These are phyloP conservation scores for Tetracladium setigerum DNA, from an alignment of 495 filamentous ascomycete species.

Conservation along the genomic window DNA sequence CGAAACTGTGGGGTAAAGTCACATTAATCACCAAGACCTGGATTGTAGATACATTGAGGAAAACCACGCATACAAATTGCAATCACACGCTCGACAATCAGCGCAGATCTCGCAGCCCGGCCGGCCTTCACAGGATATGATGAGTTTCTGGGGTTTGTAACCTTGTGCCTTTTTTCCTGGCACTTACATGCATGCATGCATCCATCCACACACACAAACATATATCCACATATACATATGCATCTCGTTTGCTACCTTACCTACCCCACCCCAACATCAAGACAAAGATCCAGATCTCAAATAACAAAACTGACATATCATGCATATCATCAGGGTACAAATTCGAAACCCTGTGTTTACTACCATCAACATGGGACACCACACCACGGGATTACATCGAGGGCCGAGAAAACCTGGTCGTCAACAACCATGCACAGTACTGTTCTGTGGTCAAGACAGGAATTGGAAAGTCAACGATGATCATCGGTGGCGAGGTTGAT, in stretches of 20 bases:
- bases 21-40: too few relatives aligned
- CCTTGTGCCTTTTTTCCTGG: too few relatives aligned
- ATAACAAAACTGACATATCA: conserved; percentile 1
- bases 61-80: conserved; percentile 60
- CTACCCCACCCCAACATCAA: too few relatives aligned
- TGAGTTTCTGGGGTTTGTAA: conserved; percentile 54
- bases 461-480: conserved; percentile 60
- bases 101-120: conserved; percentile 44
- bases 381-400: conserved; percentile 71
- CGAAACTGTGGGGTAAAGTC: conserved; percentile 6
- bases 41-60: conserved; percentile 82
- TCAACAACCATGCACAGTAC: conserved; percentile 87
- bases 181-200: too few relatives aligned
- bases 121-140: conserved; percentile 53
- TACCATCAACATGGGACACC: conserved; percentile 64
- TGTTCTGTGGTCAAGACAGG: conserved; percentile 88
- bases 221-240: too few relatives aligned
- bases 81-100: conserved; percentile 34
- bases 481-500: conserved; percentile 95
- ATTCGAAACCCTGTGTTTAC: conserved; percentile 78
- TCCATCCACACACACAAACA: too few relatives aligned
- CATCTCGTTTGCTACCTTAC: too few relatives aligned
- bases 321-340: conserved; percentile 65
- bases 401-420: conserved; percentile 54
- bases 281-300: too few relatives aligned